Evolutionary conservation across 768 basidiomycete genomes (phyloP), one percentile per base, ranked within the genome.

Genomic region (Ephemerocybe angulata): DNA sequence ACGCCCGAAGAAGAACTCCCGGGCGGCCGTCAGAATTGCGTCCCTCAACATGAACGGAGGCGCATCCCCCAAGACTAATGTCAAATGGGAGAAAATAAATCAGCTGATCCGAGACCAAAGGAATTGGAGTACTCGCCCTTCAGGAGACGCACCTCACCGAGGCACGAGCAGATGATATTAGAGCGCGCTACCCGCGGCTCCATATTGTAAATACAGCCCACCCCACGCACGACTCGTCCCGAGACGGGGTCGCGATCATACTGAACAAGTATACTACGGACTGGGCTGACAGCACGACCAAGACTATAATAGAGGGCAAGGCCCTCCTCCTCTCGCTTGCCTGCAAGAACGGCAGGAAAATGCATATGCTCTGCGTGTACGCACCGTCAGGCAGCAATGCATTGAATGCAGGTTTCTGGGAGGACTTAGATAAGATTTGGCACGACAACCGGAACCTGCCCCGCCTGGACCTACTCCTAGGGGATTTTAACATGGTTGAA

Each of bases 401-500:
- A 0, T 60, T 65, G 17, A 71, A 76, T 24, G 49, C 43, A 2
- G 12, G 38, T 0, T 74, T 76, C 61, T 75, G 69, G 69, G 59
- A 3, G 22, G 48, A 2, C n/a, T n/a, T n/a, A 44, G 31, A 27
- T 65, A 47, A 29, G 42, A 35, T 1, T 22, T n/a, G n/a, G n/a
- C 46, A 38, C 50, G 46, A 1, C 43, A 52, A 11, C 28, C 47
- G 27, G 53, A 52, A 12, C 57, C 47, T 33, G 71, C n/a, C n/a
- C n/a, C 68, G 2, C 67, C 76, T 28, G n/a, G n/a, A n/a, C n/a
- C 10, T 75, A 0, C 53, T 81, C 44, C 24, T 70, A 0, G 76
- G 76, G 0, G 76, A 81, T 54, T 72, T 72, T 40, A 80, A 81
- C 56, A 31, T 78, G 1, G 69, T 72, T 0, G 74, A 79, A 51